Conservation (phyloP, 2,329 filamentous ascomycete species). For the Metarhizium sp. region DNA sequence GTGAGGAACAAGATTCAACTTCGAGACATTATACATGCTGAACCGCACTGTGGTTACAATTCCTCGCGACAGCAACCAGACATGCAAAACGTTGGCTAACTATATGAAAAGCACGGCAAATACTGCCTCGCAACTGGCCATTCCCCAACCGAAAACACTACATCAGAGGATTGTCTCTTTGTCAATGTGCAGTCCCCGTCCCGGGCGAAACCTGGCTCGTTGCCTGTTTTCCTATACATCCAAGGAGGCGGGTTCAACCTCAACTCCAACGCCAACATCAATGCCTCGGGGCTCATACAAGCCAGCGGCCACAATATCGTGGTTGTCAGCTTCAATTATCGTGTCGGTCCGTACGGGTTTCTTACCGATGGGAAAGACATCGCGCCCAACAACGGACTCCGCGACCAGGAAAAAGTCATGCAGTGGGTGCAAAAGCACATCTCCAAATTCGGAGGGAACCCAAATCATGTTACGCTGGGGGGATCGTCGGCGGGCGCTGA, state of each 20-base stretch:
- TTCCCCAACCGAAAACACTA: slow-evolving; percentile 16
- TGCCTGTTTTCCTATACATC: slow-evolving; percentile 54
- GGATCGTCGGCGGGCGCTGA: slow-evolving; percentile 61
- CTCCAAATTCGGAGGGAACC: slow-evolving; percentile 57
- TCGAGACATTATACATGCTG: neutral
- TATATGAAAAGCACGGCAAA: slow-evolving; percentile 2
- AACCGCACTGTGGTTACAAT: neutral
- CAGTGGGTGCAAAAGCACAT: slow-evolving; percentile 64
- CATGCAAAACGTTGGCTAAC: neutral
- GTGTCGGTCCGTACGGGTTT: slow-evolving; percentile 67
- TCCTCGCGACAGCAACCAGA: neutral
- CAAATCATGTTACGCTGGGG: slow-evolving; percentile 56
- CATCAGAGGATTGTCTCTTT: slow-evolving; percentile 60
- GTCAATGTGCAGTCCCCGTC: slow-evolving; percentile 55
- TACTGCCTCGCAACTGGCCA: slow-evolving; percentile 21
- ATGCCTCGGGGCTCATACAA: slow-evolving; percentile 51
- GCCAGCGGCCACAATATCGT: slow-evolving; percentile 51
- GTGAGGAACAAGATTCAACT: neutral
- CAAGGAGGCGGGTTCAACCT: slow-evolving; percentile 53
- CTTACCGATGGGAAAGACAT: slow-evolving; percentile 48
- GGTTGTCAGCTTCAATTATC: slow-evolving; percentile 67
- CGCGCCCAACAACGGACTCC: slow-evolving; percentile 58
- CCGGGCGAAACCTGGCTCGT: slow-evolving; percentile 33
- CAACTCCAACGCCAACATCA: slow-evolving; percentile 39
- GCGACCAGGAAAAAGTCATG: slow-evolving; percentile 60